These are phyloP conservation scores for Stemphylium lycopersici DNA, from an alignment of 2,329 filamentous ascomycete species.

Conservation along the genomic window DNA sequence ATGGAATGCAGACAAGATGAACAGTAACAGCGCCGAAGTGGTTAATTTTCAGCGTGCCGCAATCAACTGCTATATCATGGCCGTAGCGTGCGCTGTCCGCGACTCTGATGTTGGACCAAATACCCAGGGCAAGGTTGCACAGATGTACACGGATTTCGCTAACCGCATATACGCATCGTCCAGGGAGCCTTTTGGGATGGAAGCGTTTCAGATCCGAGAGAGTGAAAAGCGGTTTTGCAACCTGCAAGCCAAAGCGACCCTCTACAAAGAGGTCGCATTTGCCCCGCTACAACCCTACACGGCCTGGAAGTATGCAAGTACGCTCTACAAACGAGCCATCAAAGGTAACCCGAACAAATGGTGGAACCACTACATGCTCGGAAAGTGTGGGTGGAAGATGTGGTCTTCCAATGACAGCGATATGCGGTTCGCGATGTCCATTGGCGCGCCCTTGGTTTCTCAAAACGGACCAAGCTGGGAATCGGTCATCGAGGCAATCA, in stretches of 20 bases:
- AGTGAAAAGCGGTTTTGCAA: constrained; percentile 68
- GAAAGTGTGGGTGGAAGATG: constrained; percentile 77
- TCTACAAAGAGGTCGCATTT: constrained; percentile 65
- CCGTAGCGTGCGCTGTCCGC: constrained; percentile 65
- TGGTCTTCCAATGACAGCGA: constrained; percentile 55
- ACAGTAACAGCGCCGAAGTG: constrained; percentile 77
- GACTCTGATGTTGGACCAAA: constrained; percentile 61
- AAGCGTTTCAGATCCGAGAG: constrained; percentile 64
- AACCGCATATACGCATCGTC: constrained; percentile 72
- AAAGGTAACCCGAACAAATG: constrained; percentile 66
- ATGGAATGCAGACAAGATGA: constrained; percentile 91
- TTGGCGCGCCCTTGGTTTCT: constrained; percentile 33
- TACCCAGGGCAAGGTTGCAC: constrained; percentile 63
- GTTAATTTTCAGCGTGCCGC: constrained; percentile 77
- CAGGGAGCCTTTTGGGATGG: constrained; percentile 71
- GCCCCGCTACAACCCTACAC: constrained; percentile 63
- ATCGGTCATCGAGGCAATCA: constrained; percentile 63
- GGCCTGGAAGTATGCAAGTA: constrained; percentile 69
- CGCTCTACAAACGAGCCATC: constrained; percentile 65
- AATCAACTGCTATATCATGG: constrained; percentile 79
- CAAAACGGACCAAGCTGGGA: constrained; percentile 39
- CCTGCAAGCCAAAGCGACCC: constrained; percentile 52
- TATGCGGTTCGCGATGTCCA: constrained; percentile 40
- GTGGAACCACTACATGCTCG: constrained; percentile 72
- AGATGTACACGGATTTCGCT: constrained; percentile 72